Evolutionary conservation across 305 asterid species (phyloP), one percentile per base, ranked within the genome.

Genomic region (Fraxinus xanthoxyloides): DNA sequence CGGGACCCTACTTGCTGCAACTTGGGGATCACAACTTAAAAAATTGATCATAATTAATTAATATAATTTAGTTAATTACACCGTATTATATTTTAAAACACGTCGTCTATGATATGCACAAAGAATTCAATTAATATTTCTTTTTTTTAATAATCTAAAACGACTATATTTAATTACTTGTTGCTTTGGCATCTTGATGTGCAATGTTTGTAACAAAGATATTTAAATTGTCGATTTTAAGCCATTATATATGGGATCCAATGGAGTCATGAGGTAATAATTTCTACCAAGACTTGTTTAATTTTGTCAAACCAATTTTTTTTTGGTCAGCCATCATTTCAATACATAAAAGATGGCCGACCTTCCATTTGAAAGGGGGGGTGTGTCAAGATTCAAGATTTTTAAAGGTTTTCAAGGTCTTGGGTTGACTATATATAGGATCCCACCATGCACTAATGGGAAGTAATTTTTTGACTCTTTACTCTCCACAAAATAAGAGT

Each of bases 281-380:
- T 86, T 19, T 24, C 23, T 6, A 21, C 7, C 36, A 84, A 82
- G 80, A 59, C 84, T 77, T 61, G 19, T 70, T 17, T 36, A 70
- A 43, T 82, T 61, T 86, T 73, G 90, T 92, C 92, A 84, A 86
- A 83, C 83, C 81, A 87, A 79, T 31, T 80, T 86, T 48, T 15
- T 48, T 48, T 15, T 4, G 61, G 83, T 76, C 40, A 21, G 82
- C 85, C 88, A 85, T 80, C 84, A 85, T 85, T 85, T 84, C 89
- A 83, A 70, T 56, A 91, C 83, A 91, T 89, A 91, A 88, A 90
- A 82, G 76, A 80, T 86, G 88, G 88, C 88, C 87, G 73, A 87
- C 86, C 89, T 84, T 84, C 83, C 82, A 84, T 81, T 83, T 84
- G 61, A 70, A 63, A 63, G 4, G 61, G 72, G 72, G 7, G 72